Base-by-base conservation (phyloP, 768 basidiomycete genomes). In the Neoboletus magnificus region DNA sequence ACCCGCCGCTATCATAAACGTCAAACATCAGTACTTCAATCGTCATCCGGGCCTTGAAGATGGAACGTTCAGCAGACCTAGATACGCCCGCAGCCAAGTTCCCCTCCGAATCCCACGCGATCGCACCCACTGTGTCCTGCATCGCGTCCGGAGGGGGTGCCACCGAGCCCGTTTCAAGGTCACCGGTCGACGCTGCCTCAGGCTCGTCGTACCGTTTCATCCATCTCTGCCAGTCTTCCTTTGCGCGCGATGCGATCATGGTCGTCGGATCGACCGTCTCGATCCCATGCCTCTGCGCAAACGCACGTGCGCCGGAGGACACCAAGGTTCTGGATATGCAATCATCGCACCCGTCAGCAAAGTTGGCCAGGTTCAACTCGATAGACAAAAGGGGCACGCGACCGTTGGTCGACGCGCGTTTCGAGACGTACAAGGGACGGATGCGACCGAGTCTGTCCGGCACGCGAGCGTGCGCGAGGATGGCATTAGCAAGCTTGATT, bases 111-210 rank as follows among this genome's bases (percentile, higher is more conserved):
- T 79, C 76, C 70, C 79, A 82, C 15, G 76, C 83, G 35, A 90
- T 76, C n/a, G 89, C 89, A 16, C 91, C 91, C 7, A 93, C 91
- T 0, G 91, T 93, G 66, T 93, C 91, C 64, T 91, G 87, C 51
- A 83, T 75, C 51, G 39, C 57, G 72, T 73, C 56, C 64, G 60
- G 62, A 69, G 56, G 54, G 22, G 54, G 54, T 10, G 13, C 29
- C 15, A 45, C 32, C 10, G 22, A 27, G 23, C 13, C 18, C 27
- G 22, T 15, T 16, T 50, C 58, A 12, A 52, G 48, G 41, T 37
- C 36, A 22, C 25, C 33, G 12, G 73, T 69, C 13, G 44, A 23
- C 16, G 27, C 15, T 1, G 3, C 25, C 20, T 55, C 41, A 16
- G 22, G 23, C 23, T 42, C 60, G 35, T 63, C 47, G 22, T 86